phyloP scores from a whole-genome alignment of 208 protist genomes.

The Herpetomonas tarakana region DNA sequence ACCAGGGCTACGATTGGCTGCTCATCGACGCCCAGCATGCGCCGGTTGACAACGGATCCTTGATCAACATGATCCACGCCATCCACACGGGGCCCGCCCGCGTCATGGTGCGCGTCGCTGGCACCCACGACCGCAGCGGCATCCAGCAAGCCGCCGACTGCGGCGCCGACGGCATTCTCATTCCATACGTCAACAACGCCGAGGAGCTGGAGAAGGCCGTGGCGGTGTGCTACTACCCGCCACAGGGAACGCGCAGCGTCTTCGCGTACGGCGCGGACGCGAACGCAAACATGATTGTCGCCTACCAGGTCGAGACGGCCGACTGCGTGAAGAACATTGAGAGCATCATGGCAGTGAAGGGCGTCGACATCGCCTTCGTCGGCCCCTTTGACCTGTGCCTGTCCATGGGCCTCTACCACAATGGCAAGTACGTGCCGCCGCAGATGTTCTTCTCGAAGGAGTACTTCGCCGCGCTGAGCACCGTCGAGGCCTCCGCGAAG shows the following conservation, averaged over 20 bases:
- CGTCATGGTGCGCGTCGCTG: constrained; percentile 39
- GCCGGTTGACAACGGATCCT: constrained; percentile 15
- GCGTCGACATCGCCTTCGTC: constrained; percentile 41
- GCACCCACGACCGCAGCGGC: constrained; percentile 31
- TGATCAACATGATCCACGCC: constrained; percentile 27
- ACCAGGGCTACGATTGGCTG: constrained; percentile 45
- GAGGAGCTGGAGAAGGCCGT: constrained; percentile 34
- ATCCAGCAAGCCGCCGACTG: constrained; percentile 41
- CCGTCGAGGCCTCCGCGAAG: constrained; percentile 19
- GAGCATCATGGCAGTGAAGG: constrained; percentile 32
- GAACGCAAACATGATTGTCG: constrained; percentile 33
- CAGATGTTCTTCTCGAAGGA: constrained; percentile 21
- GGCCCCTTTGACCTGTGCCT: constrained; percentile 35
- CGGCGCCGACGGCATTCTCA: constrained; percentile 41
- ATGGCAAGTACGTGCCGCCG: constrained; percentile 25
- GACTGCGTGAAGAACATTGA: constrained; percentile 39
- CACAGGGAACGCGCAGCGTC: constrained; percentile 29
- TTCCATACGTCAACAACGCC: constrained; percentile 40
- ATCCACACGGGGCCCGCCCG: constrained; percentile 26
- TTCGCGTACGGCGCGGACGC: constrained; percentile 22
- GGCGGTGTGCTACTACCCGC: constrained; percentile 34
- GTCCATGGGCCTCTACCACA: constrained; percentile 37
- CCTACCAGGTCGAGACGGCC: constrained; percentile 41
- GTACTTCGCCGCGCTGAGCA: constrained; percentile 12
- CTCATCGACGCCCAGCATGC: constrained; percentile 40